phyloP scores from a whole-genome alignment of 352 stramenopile genomes.

The Pythium guiyangense region DNA sequence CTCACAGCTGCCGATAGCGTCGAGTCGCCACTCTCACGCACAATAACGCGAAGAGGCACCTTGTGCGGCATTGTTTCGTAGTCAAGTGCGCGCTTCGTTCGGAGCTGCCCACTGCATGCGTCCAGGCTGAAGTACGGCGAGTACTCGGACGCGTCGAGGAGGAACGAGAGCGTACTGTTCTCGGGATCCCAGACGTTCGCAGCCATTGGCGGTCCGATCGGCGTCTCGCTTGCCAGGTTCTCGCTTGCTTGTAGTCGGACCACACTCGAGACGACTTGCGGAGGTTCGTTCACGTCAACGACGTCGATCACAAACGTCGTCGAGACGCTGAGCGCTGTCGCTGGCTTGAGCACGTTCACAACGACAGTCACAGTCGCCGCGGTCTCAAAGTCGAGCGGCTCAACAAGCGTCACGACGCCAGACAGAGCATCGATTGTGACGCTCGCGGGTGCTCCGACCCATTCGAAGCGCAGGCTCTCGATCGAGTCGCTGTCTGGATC shows the following conservation, averaged over 20 bases:
- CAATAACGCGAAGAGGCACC: constrained; percentile 2
- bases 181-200: constrained; percentile 45
- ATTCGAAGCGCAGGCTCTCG: constrained; percentile 24
- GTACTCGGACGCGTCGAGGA: constrained; percentile 34
- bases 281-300: constrained; percentile 22
- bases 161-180: constrained; percentile 40
- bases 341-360: constrained; percentile 5
- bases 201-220: constrained; percentile 26
- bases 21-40: constrained; percentile 6
- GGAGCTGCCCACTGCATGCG: constrained; percentile 42
- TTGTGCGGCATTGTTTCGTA: constrained; percentile 23
- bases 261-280: constrained; percentile 4
- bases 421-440: not conserved
- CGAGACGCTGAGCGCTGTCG: not conserved
- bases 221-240: not conserved
- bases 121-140: constrained; percentile 42
- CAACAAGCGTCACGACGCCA: constrained; percentile 6
- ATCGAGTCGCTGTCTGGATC: constrained; percentile 38
- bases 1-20: not conserved
- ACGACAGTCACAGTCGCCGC: not conserved
- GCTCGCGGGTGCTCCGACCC: constrained; percentile 4
- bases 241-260: constrained; percentile 4
- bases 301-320: constrained; percentile 11
- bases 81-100: constrained; percentile 27
- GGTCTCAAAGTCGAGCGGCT: constrained; percentile 4